Base-by-base conservation (phyloP, 2,329 filamentous ascomycete genomes). In the Sporothrix sp. region DNA sequence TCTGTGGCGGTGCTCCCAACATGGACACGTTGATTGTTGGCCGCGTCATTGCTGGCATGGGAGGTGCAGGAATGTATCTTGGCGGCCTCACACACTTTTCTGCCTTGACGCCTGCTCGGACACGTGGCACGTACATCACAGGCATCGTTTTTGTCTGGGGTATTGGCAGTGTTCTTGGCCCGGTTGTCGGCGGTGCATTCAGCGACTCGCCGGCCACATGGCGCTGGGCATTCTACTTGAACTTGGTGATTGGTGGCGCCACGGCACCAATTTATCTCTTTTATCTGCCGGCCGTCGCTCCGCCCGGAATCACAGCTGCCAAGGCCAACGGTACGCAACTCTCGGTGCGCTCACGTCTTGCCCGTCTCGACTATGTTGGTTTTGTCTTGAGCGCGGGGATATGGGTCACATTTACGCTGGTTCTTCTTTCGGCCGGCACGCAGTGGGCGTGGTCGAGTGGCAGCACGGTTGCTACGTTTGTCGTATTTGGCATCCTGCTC, bases 201-300 rank as follows among this genome's bases (percentile, higher is more conserved):
- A 63, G 62, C 7, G 66, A 68, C 7, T 25, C 13, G 10, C 4
- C 46, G 13, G 47, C 33, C 10, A 45, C 36, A 6, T 54, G 39
- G 23, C 48, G 50, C 7, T 50, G 60, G 59, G 67, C 66, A 0
- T 75, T 76, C 57, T 79, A 79, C 57, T 71, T 79, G 60, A 78
- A 78, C 54, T 61, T 77, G 8, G 60, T 61, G 7, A 56, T 66
- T 32, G 60, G 77, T 36, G 68, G 65, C 4, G 66, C 63, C 3
- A 58, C 68, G 7, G 63, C 66, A 27, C 60, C 67, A 3, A 69
- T 73, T 0, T 64, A 70, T 23, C 67, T 70, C 21, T 21, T 78
- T 25, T 70, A 73, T 54, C 57, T 69, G 7, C 64, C 78, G 0
- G 67, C 63, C 8, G 25, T 50, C 46, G 33, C 56, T 16, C 54